Evolutionary conservation across 768 basidiomycete species (phyloP).

Genomic region (Boletus sp.): DNA sequence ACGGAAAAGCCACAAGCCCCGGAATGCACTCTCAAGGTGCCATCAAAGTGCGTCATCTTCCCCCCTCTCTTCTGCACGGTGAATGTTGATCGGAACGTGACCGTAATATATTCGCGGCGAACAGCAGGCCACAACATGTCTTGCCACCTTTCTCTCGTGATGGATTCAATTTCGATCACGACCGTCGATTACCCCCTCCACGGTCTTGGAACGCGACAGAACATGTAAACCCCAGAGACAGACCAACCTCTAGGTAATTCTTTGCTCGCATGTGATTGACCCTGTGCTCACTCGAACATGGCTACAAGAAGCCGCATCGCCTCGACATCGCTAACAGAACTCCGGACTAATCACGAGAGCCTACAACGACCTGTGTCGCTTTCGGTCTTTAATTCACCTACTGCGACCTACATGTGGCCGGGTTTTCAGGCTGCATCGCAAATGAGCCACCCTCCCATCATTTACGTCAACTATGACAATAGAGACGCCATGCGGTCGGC

Average conservation of each 20-base stretch:
- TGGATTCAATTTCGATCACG: slow-evolving; percentile 32
- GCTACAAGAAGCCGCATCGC: slow-evolving; percentile 19
- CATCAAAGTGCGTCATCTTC: slow-evolving; percentile 27
- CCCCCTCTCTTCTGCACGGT: slow-evolving; percentile 6
- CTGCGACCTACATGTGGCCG: slow-evolving; percentile 50
- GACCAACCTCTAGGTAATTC: slow-evolving; percentile 28
- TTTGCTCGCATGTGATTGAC: slow-evolving; percentile 3
- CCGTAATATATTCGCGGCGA: slow-evolving; percentile 23
- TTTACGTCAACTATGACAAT: slow-evolving; percentile 38
- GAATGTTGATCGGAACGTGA: slow-evolving; percentile 27
- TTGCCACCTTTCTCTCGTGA: slow-evolving; percentile 33
- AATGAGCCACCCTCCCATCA: slow-evolving; percentile 39
- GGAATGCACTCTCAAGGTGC: slow-evolving; percentile 22
- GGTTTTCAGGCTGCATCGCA: slow-evolving; percentile 43
- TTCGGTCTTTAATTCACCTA: slow-evolving; percentile 43
- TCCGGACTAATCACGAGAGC: slow-evolving; percentile 22
- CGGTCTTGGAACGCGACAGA: slow-evolving; percentile 31
- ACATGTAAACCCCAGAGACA: slow-evolving; percentile 20
- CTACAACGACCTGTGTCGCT: slow-evolving; percentile 36
- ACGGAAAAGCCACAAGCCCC: slow-evolving; percentile 20
- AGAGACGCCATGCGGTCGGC: slow-evolving; percentile 32
- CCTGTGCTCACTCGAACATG: slow-evolving; percentile 20
- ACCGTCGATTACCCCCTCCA: slow-evolving; percentile 33
- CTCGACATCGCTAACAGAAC: slow-evolving; percentile 22
- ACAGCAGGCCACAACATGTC: slow-evolving; percentile 35